Percentiles rank a stretch among this genome's conserved stretches.
Evolutionary conservation across 306 rosid species (phyloP).

Genomic region (Ammopiptanthus mongolicus): DNA sequence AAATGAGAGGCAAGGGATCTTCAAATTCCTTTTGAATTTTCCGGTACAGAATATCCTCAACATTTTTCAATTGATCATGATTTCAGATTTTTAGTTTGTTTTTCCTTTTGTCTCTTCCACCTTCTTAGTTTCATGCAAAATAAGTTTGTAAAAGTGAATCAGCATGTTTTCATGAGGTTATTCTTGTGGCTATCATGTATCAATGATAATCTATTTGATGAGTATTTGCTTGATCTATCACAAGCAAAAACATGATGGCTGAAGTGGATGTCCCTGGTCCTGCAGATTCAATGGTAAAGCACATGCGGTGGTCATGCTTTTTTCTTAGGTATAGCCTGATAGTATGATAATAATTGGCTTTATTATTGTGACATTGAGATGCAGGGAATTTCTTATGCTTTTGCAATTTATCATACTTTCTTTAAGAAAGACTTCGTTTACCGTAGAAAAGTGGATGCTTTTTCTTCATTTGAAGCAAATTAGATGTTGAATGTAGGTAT

Average conservation of each 20-base stretch:
- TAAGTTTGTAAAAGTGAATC: neutral
- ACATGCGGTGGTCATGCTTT: constrained; percentile 9
- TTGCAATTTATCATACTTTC: neutral
- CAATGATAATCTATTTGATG: neutral
- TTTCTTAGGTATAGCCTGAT: neutral
- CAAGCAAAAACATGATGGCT: constrained; percentile 92
- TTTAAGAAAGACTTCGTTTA: neutral
- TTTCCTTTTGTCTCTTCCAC: neutral
- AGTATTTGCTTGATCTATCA: constrained; percentile 25
- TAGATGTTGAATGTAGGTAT: neutral
- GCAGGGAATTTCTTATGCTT: neutral
- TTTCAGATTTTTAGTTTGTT: neutral
- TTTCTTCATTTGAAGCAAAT: constrained; percentile 3
- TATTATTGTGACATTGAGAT: neutral
- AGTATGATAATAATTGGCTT: neutral
- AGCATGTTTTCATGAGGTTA: neutral
- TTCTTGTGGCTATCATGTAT: neutral
- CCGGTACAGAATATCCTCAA: constrained; percentile 9
- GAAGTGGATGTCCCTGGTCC: constrained; percentile 97
- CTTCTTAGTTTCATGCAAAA: constrained; percentile 8
- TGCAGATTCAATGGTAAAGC: constrained; percentile 79
- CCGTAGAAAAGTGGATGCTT: neutral
- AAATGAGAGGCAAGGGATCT: constrained; percentile 68
- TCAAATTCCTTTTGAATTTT: constrained; percentile 29
- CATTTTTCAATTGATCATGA: neutral